Base-by-base conservation (phyloP, 2,329 filamentous ascomycete genomes). In the Aspergillus oerlinghausenensis region DNA sequence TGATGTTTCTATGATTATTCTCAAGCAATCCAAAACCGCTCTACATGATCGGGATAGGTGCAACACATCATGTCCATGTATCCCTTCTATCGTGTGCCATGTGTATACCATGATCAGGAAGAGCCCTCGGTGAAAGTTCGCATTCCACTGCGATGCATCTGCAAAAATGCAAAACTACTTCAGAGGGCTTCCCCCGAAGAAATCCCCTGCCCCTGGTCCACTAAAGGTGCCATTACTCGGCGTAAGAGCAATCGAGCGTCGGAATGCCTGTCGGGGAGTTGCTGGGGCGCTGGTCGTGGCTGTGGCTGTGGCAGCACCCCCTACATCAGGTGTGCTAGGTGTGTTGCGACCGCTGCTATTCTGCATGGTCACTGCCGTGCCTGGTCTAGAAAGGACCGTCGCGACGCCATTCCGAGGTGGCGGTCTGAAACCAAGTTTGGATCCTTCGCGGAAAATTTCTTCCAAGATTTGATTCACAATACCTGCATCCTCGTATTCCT, bases 401-500 rank as follows among this genome's bases (percentile, higher is more conserved):
- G 63, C 59, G 7, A 62, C 64, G 23, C 67, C 69, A 32, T 73
- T 74, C 38, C 75, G 72, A 45, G 74, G 70, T 10, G 84, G 84
- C 3, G 83, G 81, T 57, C 82, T 82, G 70, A 83, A 87, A 35
- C 80, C 80, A 67, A 74, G 82, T 67, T 80, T 84, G 64, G 76
- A 82, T 59, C 75, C 89, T 78, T 79, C 84, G 67, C 73, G 80
- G 74, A 96, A 97, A 7, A 97, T 90, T 65, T 96, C 91, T 69
- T 92, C 86, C 50, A 97, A 81, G 79, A 94, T 94, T 38, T 85
- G 80, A 66, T 94, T 87, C 52, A 96, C 77, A 4, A 96, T 86
- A 0, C 92, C 93, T 0, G 90, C 91, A 63, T 95, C 91, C 52
- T 88, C 80, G 67, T 90, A 97, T 75, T 97, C 92, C 61, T 90